Conservation (phyloP, 129 eudicot species). For the Tagetes patula region DNA sequence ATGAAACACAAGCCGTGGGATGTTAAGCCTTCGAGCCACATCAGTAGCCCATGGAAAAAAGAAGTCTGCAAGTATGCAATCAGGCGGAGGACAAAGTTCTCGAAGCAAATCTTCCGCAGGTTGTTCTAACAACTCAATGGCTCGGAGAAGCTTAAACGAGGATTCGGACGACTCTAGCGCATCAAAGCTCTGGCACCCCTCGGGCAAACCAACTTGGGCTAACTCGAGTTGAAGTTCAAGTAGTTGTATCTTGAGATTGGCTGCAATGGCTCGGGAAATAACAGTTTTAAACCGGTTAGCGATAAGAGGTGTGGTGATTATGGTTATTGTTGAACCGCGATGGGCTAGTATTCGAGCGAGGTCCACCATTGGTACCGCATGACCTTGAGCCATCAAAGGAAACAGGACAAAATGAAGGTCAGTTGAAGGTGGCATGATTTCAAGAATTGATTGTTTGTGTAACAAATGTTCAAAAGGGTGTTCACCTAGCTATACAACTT, state of each 20-base stretch:
- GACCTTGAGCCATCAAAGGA: conserved; percentile 53
- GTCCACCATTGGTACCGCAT: conserved; percentile 51
- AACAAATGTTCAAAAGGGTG: neutral
- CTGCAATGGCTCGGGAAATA: conserved; percentile 24
- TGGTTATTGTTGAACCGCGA: conserved; percentile 36
- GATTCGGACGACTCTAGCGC: conserved; percentile 19
- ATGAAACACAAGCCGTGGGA: conserved; percentile 49
- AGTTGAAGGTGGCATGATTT: conserved; percentile 10
- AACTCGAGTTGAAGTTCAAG: conserved; percentile 31
- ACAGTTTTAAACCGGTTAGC: conserved; percentile 27
- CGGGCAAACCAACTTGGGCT: conserved; percentile 41
- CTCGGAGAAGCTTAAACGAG: conserved; percentile 22
- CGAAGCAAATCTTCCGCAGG: conserved; percentile 29
- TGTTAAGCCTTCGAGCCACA: conserved; percentile 34
- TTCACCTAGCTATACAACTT: neutral
- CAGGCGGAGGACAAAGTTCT: conserved; percentile 34
- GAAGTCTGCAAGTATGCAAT: conserved; percentile 47
- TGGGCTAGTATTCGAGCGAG: conserved; percentile 40
- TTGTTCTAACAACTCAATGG: conserved; percentile 35
- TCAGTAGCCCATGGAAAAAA: conserved; percentile 42
- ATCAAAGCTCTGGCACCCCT: conserved; percentile 42
- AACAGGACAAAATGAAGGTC: conserved; percentile 42
- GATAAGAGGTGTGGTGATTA: conserved; percentile 40
- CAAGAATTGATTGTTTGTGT: neutral
- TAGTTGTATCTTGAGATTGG: conserved; percentile 35